phyloP scores from a whole-genome alignment of 768 basidiomycete species.

The Lepiota venenata region DNA sequence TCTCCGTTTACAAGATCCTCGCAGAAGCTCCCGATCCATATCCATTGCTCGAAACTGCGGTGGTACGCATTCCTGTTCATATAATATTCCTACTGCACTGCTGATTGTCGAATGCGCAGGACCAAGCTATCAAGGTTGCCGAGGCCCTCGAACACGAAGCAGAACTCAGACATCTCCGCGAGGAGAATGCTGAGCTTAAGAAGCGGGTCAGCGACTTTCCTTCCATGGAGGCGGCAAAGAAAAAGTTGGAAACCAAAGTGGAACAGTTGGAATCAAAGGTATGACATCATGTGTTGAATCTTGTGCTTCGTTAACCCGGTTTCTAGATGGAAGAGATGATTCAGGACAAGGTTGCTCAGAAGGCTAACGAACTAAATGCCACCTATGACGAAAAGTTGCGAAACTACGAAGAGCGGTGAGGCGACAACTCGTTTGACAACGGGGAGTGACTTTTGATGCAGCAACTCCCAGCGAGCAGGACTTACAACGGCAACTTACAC shows the following conservation, averaged over 20 bases:
- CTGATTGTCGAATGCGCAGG: conserved; percentile 39
- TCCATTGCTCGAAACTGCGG: conserved; percentile 91
- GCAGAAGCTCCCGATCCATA: conserved; percentile 98
- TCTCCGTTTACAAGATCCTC: conserved; percentile 94
- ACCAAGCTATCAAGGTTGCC: conserved; percentile 88
- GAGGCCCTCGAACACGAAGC: conserved; percentile 76
- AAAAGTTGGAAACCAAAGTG: conserved; percentile 67
- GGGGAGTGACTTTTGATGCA: not conserved
- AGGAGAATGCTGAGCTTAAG: conserved; percentile 82
- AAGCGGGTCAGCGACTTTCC: conserved; percentile 64
- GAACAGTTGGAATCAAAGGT: conserved; percentile 87
- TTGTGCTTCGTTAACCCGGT: not conserved
- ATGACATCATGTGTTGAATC: conserved; percentile 12
- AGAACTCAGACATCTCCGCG: conserved; percentile 68
- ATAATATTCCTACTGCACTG: not conserved
- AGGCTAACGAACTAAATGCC: conserved; percentile 95
- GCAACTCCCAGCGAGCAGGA: conserved; percentile 74
- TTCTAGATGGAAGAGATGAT: conserved; percentile 92
- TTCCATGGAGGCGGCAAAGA: conserved; percentile 64
- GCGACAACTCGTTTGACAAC: not conserved
- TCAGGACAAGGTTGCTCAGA: conserved; percentile 82
- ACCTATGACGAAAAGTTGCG: conserved; percentile 94
- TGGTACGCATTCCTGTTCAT: conserved; percentile 42
- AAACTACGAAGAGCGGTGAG: conserved; percentile 94
- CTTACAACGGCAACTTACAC: conserved; percentile 85